phyloP scores from a whole-genome alignment of 192 early-diverging fungal genomes.

The Linnemannia exigua region DNA sequence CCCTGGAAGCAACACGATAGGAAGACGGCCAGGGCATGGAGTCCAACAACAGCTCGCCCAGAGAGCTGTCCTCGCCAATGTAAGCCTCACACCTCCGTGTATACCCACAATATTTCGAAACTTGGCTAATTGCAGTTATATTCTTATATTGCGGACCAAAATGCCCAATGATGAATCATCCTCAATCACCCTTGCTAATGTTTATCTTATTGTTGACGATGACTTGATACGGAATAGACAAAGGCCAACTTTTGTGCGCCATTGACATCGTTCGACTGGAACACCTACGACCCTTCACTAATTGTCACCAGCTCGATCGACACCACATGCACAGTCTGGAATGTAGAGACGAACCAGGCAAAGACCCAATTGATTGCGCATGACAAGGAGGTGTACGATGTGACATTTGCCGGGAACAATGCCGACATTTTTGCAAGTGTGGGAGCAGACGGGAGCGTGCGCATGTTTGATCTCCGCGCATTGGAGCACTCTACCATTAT shows the following conservation, averaged over 20 bases:
- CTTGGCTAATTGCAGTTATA: not conserved
- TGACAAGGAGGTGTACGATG: slow-evolving; percentile 98
- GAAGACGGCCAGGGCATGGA: slow-evolving; percentile 35
- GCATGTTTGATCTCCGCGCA: slow-evolving; percentile 97
- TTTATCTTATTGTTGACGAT: not conserved
- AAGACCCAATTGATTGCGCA: slow-evolving; percentile 99
- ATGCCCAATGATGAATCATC: not conserved
- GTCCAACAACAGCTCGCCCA: slow-evolving; percentile 58
- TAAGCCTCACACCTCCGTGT: slow-evolving; percentile 36
- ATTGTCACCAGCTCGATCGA: slow-evolving; percentile 96
- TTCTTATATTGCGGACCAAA: not conserved
- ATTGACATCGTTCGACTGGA: slow-evolving; percentile 98
- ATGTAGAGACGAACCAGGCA: slow-evolving; percentile 95
- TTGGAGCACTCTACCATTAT: slow-evolving; percentile 98
- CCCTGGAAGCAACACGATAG: slow-evolving; percentile 56
- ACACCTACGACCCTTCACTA: slow-evolving; percentile 85
- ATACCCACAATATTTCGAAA: not conserved
- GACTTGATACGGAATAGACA: slow-evolving; percentile 33
- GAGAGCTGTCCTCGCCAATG: slow-evolving; percentile 71
- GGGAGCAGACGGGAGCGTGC: slow-evolving; percentile 97
- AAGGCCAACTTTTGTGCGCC: slow-evolving; percentile 89
- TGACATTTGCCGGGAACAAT: slow-evolving; percentile 90
- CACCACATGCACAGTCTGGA: slow-evolving; percentile 99
- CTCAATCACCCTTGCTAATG: not conserved
- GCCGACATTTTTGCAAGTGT: slow-evolving; percentile 95